Evolutionary conservation across 305 asterid genomes (phyloP).

Genomic region (Solanum hybrid): DNA sequence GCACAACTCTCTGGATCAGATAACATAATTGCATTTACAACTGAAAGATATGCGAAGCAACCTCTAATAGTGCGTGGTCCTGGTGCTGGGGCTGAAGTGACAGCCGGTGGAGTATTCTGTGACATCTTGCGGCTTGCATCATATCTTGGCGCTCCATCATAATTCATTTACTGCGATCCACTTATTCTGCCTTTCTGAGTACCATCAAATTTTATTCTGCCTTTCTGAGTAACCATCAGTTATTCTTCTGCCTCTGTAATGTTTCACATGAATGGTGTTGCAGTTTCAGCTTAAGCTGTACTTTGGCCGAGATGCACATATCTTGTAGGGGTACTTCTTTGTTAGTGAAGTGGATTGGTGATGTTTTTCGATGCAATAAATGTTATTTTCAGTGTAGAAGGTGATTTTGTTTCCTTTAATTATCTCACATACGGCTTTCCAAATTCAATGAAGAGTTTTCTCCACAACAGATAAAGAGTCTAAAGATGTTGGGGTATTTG

Average conservation of each 20-base stretch:
- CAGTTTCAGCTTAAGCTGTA: background rate
- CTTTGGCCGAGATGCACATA: background rate
- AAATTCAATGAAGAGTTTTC: background rate
- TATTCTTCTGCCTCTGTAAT: background rate
- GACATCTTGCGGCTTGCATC: slow-evolving; percentile 93
- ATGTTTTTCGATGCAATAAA: background rate
- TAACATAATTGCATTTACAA: slow-evolving; percentile 89
- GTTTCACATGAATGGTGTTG: background rate
- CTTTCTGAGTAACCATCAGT: background rate
- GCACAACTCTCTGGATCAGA: slow-evolving; percentile 95
- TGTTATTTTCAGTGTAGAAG: background rate
- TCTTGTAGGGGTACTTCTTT: background rate
- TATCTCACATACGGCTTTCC: background rate
- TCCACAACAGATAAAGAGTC: background rate
- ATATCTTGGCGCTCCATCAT: slow-evolving; percentile 94
- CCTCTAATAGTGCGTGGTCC: slow-evolving; percentile 94
- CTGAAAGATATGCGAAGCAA: slow-evolving; percentile 82
- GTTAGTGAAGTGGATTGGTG: background rate
- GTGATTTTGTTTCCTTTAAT: background rate
- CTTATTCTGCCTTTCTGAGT: background rate
- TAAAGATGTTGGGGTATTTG: background rate
- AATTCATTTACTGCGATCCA: slow-evolving; percentile 5
- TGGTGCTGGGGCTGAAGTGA: slow-evolving; percentile 99
- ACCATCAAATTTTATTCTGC: background rate
- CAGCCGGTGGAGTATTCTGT: slow-evolving; percentile 92